These are phyloP conservation scores for Ophiostoma populinum DNA, from an alignment of 2,329 filamentous ascomycete species.

Conservation along the genomic window DNA sequence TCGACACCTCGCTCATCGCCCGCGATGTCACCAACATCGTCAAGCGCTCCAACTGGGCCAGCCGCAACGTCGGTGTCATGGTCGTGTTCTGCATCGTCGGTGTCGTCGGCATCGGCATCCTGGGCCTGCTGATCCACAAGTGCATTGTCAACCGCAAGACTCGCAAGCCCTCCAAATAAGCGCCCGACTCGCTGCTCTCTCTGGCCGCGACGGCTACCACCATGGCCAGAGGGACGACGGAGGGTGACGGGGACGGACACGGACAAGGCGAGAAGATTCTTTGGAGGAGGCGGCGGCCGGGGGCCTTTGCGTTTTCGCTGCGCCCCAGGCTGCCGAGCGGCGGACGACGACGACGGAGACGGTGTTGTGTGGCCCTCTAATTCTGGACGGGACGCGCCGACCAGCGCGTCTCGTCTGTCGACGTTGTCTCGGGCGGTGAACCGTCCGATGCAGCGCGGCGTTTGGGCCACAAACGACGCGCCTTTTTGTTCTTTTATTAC, in stretches of 20 bases:
- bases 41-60: slow-evolving; percentile 42
- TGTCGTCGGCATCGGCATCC: slow-evolving; percentile 32
- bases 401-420: slow-evolving; percentile 1
- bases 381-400: slow-evolving; percentile 5
- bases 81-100: slow-evolving; percentile 45
- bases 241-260: not conserved
- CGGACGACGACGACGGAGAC: not conserved
- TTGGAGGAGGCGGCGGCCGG: no score
- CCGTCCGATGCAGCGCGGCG: slow-evolving; percentile 1
- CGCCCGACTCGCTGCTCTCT: no score
- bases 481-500: not conserved
- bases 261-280: not conserved
- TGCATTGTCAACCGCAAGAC: slow-evolving; percentile 17
- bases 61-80: slow-evolving; percentile 38
- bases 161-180: slow-evolving; percentile 9
- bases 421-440: not conserved
- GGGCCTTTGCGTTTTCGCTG: no score
- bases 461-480: slow-evolving; percentile 6
- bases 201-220: not conserved
- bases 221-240: not conserved
- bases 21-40: slow-evolving; percentile 24
- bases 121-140: slow-evolving; percentile 27
- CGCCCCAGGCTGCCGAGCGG: no score
- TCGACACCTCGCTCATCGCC: slow-evolving; percentile 16
- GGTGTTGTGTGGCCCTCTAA: slow-evolving; percentile 8